Percentiles rank a stretch among this genome's conserved stretches.
phyloP scores from a whole-genome alignment of 2,329 filamentous ascomycete species.

The Hansfordia pulvinata region DNA sequence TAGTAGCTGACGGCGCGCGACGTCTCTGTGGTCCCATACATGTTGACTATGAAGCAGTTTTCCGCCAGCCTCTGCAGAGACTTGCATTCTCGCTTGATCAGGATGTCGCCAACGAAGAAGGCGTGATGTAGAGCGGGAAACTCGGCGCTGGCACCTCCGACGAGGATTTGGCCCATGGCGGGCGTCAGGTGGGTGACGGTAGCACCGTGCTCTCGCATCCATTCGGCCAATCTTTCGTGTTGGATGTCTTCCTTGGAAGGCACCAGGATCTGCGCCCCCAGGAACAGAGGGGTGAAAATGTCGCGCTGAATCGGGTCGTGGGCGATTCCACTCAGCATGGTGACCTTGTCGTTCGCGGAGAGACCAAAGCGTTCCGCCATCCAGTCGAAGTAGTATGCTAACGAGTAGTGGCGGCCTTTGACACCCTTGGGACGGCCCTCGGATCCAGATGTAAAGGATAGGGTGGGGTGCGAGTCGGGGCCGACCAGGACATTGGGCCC shows the following conservation, averaged over 20 bases:
- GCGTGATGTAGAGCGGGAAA: constrained; percentile 67
- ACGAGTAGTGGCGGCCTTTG: constrained; percentile 69
- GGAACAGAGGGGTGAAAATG: constrained; percentile 82
- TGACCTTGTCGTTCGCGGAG: constrained; percentile 60
- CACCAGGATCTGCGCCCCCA: constrained; percentile 67
- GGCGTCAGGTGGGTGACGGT: constrained; percentile 85
- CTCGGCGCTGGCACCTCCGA: constrained; percentile 66
- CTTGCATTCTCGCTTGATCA: constrained; percentile 73
- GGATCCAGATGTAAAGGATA: constrained; percentile 61
- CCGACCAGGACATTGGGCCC: constrained; percentile 66
- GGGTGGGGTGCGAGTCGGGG: constrained; percentile 68
- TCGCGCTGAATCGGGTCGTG: constrained; percentile 60
- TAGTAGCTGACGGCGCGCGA: constrained; percentile 61
- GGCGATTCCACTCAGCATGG: constrained; percentile 74
- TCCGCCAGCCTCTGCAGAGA: constrained; percentile 62
- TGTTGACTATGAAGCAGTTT: constrained; percentile 66
- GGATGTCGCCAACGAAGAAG: constrained; percentile 85
- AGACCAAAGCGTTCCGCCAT: constrained; percentile 77
- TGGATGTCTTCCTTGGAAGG: constrained; percentile 74
- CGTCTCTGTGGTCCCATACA: constrained; percentile 86
- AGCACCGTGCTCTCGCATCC: constrained; percentile 64
- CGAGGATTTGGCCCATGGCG: constrained; percentile 89
- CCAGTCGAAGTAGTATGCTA: constrained; percentile 84
- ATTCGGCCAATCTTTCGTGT: constrained; percentile 75
- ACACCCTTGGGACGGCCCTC: constrained; percentile 83